Percentiles rank a stretch among this genome's conserved stretches.
Evolutionary conservation across 2,329 filamentous ascomycete genomes (phyloP).

Genomic region (Neoascochyta sp.): DNA sequence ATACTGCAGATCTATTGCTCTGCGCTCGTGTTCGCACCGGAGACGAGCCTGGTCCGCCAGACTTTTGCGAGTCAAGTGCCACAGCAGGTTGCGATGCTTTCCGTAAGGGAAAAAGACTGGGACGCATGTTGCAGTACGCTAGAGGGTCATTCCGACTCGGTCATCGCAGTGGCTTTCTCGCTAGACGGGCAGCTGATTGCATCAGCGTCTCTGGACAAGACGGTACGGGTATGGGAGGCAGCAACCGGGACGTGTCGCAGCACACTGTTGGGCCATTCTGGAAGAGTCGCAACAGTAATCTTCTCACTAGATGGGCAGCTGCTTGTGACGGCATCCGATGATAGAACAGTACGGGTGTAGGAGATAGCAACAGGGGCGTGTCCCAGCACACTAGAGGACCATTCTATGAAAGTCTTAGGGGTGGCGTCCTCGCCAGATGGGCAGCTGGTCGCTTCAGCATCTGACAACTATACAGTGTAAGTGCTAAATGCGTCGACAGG

Average conservation of each 20-base stretch:
- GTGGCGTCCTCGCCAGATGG: conserved; percentile 4
- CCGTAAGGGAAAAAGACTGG: conserved; percentile 9
- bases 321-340: not conserved
- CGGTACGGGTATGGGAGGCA: conserved; percentile 1
- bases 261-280: conserved; percentile 9
- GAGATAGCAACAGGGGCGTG: not conserved
- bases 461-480: not conserved
- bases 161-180: not conserved
- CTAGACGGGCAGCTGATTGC: conserved; percentile 1
- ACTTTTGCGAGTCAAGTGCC: conserved; percentile 6
- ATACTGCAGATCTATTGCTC: conserved; percentile 40
- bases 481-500: not conserved
- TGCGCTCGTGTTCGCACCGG: conserved; percentile 38
- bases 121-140: conserved; percentile 4
- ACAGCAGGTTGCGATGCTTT: conserved; percentile 4
- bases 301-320: conserved; percentile 3
- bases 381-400: conserved; percentile 1
- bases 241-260: conserved; percentile 1
- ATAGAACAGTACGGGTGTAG: conserved; percentile 1
- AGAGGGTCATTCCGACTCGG: not conserved
- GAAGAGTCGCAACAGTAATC: not conserved
- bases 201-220: not conserved
- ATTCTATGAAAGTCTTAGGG: not conserved
- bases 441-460: conserved; percentile 1
- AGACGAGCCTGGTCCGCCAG: conserved; percentile 12